Conservation (phyloP, 1,284 basidiomycete genomes). For the Ganoderma resinaceum region DNA sequence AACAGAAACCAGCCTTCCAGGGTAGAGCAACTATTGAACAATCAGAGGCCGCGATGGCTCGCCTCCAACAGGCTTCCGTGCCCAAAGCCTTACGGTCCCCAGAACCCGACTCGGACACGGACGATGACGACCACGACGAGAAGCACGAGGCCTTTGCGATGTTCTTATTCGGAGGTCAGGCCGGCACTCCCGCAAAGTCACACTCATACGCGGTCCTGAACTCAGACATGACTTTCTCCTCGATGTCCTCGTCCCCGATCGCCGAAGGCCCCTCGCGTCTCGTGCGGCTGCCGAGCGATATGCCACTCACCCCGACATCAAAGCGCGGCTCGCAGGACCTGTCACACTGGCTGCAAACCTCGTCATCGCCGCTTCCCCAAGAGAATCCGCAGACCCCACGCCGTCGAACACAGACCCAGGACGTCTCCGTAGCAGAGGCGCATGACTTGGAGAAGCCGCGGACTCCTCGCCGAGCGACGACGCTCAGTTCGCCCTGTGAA, state of each 20-base stretch:
- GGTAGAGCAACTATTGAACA: conserved; percentile 34
- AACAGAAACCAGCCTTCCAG: conserved; percentile 15
- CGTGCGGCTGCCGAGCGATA: conserved; percentile 5
- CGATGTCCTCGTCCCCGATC: conserved; percentile 9
- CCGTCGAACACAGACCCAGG: neutral
- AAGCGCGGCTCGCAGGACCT: conserved; percentile 23
- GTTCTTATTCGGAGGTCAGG: conserved; percentile 31
- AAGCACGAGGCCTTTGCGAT: conserved; percentile 32
- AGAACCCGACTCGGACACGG: conserved; percentile 36
- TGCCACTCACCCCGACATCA: conserved; percentile 28
- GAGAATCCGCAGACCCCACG: conserved; percentile 1
- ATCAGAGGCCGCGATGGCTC: conserved; percentile 35
- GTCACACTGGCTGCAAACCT: conserved; percentile 25
- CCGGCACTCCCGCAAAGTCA: conserved; percentile 18
- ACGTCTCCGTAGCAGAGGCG: neutral
- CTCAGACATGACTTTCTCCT: conserved; percentile 18
- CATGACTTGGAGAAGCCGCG: neutral
- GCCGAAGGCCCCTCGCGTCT: conserved; percentile 19
- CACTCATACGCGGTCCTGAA: neutral
- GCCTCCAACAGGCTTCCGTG: conserved; percentile 12
- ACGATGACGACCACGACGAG: conserved; percentile 30
- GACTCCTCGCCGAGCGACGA: conserved; percentile 10
- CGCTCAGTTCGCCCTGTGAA: conserved; percentile 16
- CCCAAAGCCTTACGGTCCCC: conserved; percentile 27
- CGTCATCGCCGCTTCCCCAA: conserved; percentile 7